Base-by-base conservation (phyloP, 208 protist genomes). In the Leishmania turanica region DNA sequence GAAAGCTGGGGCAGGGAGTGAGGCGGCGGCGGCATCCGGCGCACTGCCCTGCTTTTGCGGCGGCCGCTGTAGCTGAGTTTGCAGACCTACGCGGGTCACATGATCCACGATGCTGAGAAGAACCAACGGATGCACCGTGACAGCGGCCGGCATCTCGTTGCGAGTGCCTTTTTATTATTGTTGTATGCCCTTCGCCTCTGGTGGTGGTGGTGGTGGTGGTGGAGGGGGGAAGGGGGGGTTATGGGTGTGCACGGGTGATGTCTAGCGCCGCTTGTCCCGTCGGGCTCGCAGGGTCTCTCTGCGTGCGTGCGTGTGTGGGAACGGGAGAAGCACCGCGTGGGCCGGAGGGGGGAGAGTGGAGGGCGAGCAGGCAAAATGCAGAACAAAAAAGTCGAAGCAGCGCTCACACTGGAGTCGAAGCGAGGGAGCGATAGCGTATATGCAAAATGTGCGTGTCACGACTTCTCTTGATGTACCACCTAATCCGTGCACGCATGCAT, bases 41-140 rank as follows among this genome's bases (percentile, higher is more conserved):
- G 68, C 45, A 8, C 13, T 37, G 0, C 45, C 34, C 51, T 62
- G 31, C n/a, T 49, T 60, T 37, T 21, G 62, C 31, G 31, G 31
- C 31, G 31, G 56, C 53, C 15, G 58, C 53, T 68, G 58, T 11
- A 19, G 65, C 11, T 51, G 70, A 24, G 37, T 21, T 24, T 79
- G 17, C 17, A 53, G n/a, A 51, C 56, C 34, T 83, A 77, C 58
- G 3, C 90, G 79, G 3, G 91, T 96, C 24, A 86, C 83, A 79
- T 96, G 91, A 62, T 95, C 91, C 45, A 86, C 89, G 66, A 95
- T 83, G 80, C 86, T 94, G 19, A 96, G 81, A 42, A 96, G 75
- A n/a, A 96, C 91, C 19, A 93, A 47, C 27, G 93, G 93, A 40
- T 93, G 90, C 34, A 96, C 72, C 49, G 68, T 58, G 15, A 95